These are phyloP conservation scores for Claviceps pazoutovae DNA, from an alignment of 2,329 filamentous ascomycete genomes.

Conservation along the genomic window DNA sequence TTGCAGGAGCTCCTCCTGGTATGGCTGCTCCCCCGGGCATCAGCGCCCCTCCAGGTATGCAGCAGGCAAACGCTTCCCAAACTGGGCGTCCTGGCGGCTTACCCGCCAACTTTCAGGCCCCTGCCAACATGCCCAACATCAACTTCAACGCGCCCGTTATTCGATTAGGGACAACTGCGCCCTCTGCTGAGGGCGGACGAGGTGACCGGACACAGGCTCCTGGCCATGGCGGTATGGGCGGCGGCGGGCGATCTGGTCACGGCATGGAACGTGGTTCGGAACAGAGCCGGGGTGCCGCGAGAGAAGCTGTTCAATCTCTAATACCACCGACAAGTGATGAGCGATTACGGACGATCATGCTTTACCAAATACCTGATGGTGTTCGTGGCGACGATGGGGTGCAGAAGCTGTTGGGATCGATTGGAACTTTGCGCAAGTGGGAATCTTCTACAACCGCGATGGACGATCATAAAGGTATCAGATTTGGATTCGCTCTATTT, in stretches of 20 bases:
- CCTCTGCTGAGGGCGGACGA: constrained; percentile 28
- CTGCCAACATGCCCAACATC: constrained; percentile 88
- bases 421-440: constrained; percentile 73
- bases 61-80: constrained; percentile 58
- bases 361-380: constrained; percentile 73
- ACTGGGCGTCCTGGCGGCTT: constrained; percentile 69
- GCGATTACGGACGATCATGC: constrained; percentile 78
- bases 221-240: constrained; percentile 16
- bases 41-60: constrained; percentile 68
- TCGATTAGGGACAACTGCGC: constrained; percentile 72
- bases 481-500: constrained; percentile 92
- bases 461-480: constrained; percentile 62
- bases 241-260: constrained; percentile 31
- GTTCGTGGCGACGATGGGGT: constrained; percentile 63
- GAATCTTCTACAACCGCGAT: constrained; percentile 51
- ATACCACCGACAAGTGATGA: constrained; percentile 81
- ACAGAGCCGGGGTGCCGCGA: constrained; percentile 49
- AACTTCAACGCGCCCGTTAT: constrained; percentile 97
- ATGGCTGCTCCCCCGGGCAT: constrained; percentile 67
- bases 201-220: constrained; percentile 21
- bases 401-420: constrained; percentile 63
- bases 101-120: constrained; percentile 73
- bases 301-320: constrained; percentile 57
- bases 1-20: constrained; percentile 59
- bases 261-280: constrained; percentile 55